Percentiles rank a stretch among this genome's conserved stretches.
Evolutionary conservation across 768 basidiomycete species (phyloP).

Genomic region (Termitomyces sp.): DNA sequence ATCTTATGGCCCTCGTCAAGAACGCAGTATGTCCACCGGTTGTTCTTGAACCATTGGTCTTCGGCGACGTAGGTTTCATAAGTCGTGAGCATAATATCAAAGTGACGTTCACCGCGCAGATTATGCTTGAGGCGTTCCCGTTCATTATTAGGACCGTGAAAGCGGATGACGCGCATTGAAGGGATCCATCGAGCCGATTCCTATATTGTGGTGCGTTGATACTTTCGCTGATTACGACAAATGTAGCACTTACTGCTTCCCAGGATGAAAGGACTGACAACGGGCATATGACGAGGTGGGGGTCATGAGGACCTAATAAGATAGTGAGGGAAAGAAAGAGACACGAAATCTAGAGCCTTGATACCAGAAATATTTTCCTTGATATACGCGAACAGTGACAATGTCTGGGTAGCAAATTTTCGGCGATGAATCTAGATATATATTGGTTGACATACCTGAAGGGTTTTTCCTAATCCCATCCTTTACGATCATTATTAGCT

Average conservation of each 20-base stretch:
- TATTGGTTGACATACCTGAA: conserved; percentile 35
- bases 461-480: conserved; percentile 64
- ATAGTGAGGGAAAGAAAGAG: not conserved
- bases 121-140: conserved; percentile 49
- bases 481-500: conserved; percentile 19
- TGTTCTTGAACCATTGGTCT: conserved; percentile 55
- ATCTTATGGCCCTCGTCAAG: conserved; percentile 70
- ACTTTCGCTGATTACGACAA: not conserved
- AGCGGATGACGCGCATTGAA: conserved; percentile 47
- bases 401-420: conserved; percentile 28
- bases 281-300: conserved; percentile 71
- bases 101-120: conserved; percentile 35
- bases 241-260: conserved; percentile 34
- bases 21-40: conserved; percentile 53
- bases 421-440: not conserved
- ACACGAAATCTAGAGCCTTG: not conserved
- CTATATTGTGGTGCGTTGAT: conserved; percentile 18
- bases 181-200: conserved; percentile 54
- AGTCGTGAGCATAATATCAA: conserved; percentile 61
- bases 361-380: conserved; percentile 44
- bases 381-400: conserved; percentile 65
- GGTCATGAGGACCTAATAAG: conserved; percentile 36
- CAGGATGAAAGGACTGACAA: conserved; percentile 62
- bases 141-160: conserved; percentile 53
- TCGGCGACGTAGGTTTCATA: conserved; percentile 62